phyloP scores from a whole-genome alignment of 108 stramenopile species.

The Mayamaea pseudoterrestris region DNA sequence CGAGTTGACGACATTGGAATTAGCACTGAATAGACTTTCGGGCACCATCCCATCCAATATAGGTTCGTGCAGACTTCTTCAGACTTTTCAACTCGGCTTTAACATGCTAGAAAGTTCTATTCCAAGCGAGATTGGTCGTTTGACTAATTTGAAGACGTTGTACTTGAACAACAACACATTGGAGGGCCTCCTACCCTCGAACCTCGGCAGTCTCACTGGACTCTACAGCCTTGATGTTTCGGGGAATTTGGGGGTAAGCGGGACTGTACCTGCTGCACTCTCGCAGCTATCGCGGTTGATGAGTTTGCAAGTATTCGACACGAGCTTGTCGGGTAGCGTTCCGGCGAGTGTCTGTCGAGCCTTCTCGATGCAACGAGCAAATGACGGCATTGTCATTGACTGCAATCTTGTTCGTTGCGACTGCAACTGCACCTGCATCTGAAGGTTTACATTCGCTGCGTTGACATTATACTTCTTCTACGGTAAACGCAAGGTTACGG shows the following conservation, averaged over 20 bases:
- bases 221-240: conserved; percentile 10
- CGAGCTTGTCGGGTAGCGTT: too few species aligned
- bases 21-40: conserved; percentile 29
- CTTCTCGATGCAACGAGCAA: too few species aligned
- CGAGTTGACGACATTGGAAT: conserved; percentile 19
- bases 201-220: conserved; percentile 23
- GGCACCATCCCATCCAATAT: conserved; percentile 37
- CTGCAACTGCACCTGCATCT: too few species aligned
- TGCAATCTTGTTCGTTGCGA: too few species aligned
- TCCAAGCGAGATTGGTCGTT: conserved; percentile 9
- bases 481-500: too few species aligned
- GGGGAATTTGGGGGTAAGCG: neutral
- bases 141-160: conserved; percentile 9
- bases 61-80: too few species aligned
- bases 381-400: too few species aligned
- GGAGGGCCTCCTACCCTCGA: conserved; percentile 41
- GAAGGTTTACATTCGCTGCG: too few species aligned
- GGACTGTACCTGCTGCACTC: neutral
- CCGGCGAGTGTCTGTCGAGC: too few species aligned
- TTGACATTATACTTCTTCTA: too few species aligned
- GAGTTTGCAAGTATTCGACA: neutral
- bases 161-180: conserved; percentile 29
- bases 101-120: conserved; percentile 2
- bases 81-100: too few species aligned
- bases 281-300: neutral